Conservation (phyloP, 2,329 filamentous ascomycete genomes). For the Aschersonia sp. region DNA sequence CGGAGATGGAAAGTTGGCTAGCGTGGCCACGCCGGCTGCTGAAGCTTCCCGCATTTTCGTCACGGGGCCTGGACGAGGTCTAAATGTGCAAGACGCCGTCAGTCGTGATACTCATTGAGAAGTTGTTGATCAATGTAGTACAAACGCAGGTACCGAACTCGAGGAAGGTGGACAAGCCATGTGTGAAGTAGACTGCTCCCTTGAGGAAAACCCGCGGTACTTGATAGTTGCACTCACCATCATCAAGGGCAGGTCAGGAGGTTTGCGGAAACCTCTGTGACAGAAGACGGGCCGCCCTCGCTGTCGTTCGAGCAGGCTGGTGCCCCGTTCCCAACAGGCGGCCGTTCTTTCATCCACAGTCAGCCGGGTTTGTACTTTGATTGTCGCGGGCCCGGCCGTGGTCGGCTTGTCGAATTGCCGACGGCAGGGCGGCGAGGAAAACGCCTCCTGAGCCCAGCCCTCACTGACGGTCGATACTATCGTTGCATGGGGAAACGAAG, state of each 20-base stretch:
- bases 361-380: background rate
- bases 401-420: conserved; percentile 6
- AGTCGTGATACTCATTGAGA: background rate
- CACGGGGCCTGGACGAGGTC: conserved; percentile 43
- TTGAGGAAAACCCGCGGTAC: too few species aligned
- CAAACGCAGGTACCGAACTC: background rate
- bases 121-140: background rate
- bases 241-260: conserved; percentile 25
- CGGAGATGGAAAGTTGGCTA: conserved; percentile 55
- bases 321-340: background rate
- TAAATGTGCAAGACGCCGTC: conserved; percentile 11
- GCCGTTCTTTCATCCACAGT: conserved; percentile 14
- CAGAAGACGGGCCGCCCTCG: background rate
- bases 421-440: conserved; percentile 12
- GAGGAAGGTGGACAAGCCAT: background rate
- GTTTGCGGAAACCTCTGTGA: conserved; percentile 11
- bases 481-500: conserved; percentile 14
- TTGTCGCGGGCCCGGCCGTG: background rate
- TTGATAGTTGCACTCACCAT: conserved; percentile 25
- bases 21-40: conserved; percentile 42
- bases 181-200: background rate
- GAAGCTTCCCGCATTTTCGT: conserved; percentile 41
- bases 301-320: background rate
- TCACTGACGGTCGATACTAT: conserved; percentile 11
- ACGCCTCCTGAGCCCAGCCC: conserved; percentile 17